Conservation (phyloP, 192 early-diverging fungal genomes). For the Gonapodya sp. region DNA sequence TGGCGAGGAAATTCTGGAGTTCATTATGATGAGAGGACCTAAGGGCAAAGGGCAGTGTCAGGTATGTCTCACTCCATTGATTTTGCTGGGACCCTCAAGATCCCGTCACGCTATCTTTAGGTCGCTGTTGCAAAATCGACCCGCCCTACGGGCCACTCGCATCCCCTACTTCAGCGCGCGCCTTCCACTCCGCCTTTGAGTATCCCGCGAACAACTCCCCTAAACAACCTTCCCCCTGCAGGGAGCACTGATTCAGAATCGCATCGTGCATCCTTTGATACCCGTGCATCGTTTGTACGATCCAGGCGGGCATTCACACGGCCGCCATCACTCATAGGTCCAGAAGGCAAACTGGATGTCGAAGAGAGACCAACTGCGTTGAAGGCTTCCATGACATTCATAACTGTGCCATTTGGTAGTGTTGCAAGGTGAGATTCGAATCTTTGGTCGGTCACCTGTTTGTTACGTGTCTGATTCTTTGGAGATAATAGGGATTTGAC, state of each 20-base stretch:
- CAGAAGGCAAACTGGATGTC: no score
- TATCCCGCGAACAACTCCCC: background rate
- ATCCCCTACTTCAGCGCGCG: background rate
- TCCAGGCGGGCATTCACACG: background rate
- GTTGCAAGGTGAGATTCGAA: background rate
- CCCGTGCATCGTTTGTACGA: background rate
- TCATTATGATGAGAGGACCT: conserved; percentile 91
- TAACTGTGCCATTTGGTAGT: background rate
- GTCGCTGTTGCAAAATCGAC: background rate
- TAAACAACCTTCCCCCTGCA: background rate
- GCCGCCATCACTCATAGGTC: background rate
- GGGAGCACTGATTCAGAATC: background rate
- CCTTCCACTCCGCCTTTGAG: background rate
- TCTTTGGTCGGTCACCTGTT: background rate
- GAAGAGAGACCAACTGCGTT: background rate
- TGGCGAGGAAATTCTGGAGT: conserved; percentile 54
- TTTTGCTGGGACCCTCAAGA: background rate
- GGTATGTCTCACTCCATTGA: conserved; percentile 23
- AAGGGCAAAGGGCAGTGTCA: conserved; percentile 82
- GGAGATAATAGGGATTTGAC: background rate
- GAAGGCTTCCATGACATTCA: conserved; percentile 1
- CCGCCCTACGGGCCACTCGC: background rate
- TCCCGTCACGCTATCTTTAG: background rate
- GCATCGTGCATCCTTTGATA: background rate
- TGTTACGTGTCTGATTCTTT: background rate